phyloP scores from a whole-genome alignment of 176 grass and related monocot species.

The Phoenix dactylifera region DNA sequence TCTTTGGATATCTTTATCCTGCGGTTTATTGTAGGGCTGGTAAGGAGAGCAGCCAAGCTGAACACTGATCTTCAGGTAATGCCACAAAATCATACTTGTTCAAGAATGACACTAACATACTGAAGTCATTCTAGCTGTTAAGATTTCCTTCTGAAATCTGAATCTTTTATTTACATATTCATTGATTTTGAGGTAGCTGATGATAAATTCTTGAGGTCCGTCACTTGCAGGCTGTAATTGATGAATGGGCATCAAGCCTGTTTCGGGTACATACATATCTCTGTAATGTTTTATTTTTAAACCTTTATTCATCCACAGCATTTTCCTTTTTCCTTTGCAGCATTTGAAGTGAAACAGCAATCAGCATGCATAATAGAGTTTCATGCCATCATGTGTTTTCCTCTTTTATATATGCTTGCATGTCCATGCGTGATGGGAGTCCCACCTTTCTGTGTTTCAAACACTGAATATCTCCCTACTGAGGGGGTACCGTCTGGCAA shows the following conservation, averaged over 20 bases:
- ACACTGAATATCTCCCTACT: too few species aligned
- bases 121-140: background rate
- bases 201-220: constrained; percentile 13
- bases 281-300: background rate
- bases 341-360: too few species aligned
- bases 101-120: background rate
- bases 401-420: too few species aligned
- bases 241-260: constrained; percentile 93
- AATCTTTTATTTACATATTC: constrained; percentile 5
- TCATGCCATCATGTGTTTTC: too few species aligned
- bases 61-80: constrained; percentile 91
- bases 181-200: background rate
- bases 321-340: too few species aligned
- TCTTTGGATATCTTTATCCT: constrained; percentile 94
- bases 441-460: too few species aligned
- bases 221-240: constrained; percentile 67
- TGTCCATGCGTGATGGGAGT: too few species aligned
- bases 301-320: background rate
- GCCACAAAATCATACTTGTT: constrained; percentile 3
- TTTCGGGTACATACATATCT: constrained; percentile 58
- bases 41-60: constrained; percentile 54
- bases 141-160: constrained; percentile 1
- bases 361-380: too few species aligned
- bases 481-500: too few species aligned
- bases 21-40: constrained; percentile 71